phyloP scores from a whole-genome alignment of 345 rosid species.

The Arabis alpina region DNA sequence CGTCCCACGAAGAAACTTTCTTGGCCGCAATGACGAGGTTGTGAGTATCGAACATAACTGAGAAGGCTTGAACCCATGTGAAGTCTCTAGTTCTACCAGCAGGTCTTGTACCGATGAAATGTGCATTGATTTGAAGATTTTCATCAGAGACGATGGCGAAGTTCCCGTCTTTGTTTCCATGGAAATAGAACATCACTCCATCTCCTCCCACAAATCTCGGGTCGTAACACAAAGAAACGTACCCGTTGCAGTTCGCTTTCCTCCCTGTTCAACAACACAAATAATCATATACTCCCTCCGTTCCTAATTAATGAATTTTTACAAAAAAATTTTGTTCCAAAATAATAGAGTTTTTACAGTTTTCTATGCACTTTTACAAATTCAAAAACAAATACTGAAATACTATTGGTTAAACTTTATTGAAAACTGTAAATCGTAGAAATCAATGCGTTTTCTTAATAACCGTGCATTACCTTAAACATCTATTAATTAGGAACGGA shows the following conservation, averaged over 20 bases:
- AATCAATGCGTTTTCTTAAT: no score
- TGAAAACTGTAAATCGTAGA: no score
- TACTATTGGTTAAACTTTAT: no score
- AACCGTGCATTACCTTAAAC: no score
- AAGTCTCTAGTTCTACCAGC: conserved; percentile 62
- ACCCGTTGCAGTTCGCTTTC: conserved; percentile 58
- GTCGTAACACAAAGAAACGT: conserved; percentile 74
- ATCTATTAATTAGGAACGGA: no score
- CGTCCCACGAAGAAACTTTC: conserved; percentile 55
- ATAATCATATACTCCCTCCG: no score
- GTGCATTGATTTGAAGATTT: conserved; percentile 71
- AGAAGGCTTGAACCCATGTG: conserved; percentile 79
- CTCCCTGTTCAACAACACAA: conserved; percentile 46
- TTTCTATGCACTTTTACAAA: no score
- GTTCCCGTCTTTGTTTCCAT: conserved; percentile 65
- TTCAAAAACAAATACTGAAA: no score
- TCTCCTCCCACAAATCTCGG: conserved; percentile 84
- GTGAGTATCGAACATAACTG: conserved; percentile 59
- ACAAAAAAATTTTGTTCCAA: no score
- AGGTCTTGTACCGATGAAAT: conserved; percentile 67
- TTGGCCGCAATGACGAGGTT: conserved; percentile 61
- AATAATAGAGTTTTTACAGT: no score
- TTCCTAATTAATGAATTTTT: no score
- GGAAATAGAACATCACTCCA: conserved; percentile 84
- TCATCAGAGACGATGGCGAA: conserved; percentile 69